Base-by-base conservation (phyloP, 345 rosid genomes). In the Erucastrum elatum region DNA sequence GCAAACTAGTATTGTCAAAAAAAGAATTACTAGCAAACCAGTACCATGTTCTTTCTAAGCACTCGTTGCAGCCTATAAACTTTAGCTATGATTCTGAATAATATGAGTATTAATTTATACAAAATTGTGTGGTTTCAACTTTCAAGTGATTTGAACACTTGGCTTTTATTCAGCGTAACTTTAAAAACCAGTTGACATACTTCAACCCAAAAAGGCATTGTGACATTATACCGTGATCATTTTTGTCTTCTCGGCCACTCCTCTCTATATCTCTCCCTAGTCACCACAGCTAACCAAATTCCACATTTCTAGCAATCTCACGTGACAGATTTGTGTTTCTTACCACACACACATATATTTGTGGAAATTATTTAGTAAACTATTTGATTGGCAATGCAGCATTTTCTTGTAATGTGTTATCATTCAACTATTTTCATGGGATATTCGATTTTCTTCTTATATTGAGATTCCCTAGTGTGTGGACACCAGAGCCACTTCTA, bases 251-350 rank as follows among this genome's bases (percentile, higher is more conserved):
- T 67, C 71, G 71, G 51, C 71, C 71, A 25, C 21, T 39, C 4
- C 26, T 11, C 21, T 64, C 6, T 64, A 4, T 60, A 25, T 16
- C 1, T 33, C 5, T 35, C 29, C 35, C 29, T 46, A n/a, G 56
- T 65, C 30, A 17, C 30, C 39, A 41, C 34, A 13, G 15, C 8
- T 27, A 27, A 68, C 59, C 58, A 44, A 67, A 44, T 34, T 68
- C 71, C 21, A 66, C 35, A 7, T 8, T 46, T 68, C 26, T 46
- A 68, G 27, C 71, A 46, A 68, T 37, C 71, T 68, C 59, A 46
- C 12, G 59, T 68, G 59, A 46, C 59, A 26, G 12, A 67, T 12
- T 44, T 26, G 35, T 27, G 29, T 51, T 30, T 70, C 58, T 5
- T 29, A 61, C 65, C 5, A 49, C 6, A 46, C 4, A 61, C 10